Percentiles rank a stretch among this genome's conserved stretches.
These are phyloP conservation scores for Acanthamoeba royreba DNA, from an alignment of 208 protist species.

Conservation along the genomic window DNA sequence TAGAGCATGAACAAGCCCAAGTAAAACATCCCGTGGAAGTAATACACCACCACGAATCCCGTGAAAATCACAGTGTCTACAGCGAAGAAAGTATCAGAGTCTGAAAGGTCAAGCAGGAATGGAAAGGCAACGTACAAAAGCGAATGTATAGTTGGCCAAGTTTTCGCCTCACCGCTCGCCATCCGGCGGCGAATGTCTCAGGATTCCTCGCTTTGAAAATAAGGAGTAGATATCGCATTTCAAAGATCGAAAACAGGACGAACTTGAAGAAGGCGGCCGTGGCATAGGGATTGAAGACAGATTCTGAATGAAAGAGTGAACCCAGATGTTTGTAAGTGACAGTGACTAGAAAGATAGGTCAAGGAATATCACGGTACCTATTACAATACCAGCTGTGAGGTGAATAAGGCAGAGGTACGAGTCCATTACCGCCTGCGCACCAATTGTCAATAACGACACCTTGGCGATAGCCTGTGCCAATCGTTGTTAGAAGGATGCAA, in stretches of 20 bases:
- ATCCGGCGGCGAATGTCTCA: constrained; percentile 54
- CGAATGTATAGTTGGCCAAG: constrained; percentile 69
- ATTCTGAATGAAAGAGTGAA: constrained; percentile 30
- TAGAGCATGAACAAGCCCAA: too few relatives aligned
- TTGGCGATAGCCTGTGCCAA: constrained; percentile 21
- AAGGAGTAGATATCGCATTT: constrained; percentile 76
- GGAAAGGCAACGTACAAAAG: constrained; percentile 78
- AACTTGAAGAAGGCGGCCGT: constrained; percentile 75
- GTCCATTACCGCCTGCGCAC: constrained; percentile 69
- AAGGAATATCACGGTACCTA: constrained; percentile 26
- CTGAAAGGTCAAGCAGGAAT: too few relatives aligned
- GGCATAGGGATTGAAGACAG: constrained; percentile 74
- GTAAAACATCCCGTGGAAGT: too few relatives aligned
- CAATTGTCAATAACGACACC: constrained; percentile 66
- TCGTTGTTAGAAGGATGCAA: background rate
- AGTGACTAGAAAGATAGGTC: background rate
- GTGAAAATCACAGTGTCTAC: too few relatives aligned
- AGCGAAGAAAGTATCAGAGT: too few relatives aligned
- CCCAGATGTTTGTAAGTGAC: background rate
- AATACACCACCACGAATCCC: too few relatives aligned
- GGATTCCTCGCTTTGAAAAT: constrained; percentile 74
- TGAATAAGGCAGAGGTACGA: constrained; percentile 70
- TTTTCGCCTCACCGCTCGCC: constrained; percentile 47
- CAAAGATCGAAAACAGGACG: constrained; percentile 72
- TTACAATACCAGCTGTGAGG: constrained; percentile 53